Base-by-base conservation (phyloP, 352 stramenopile genomes). In the Globisporangium emineosum region DNA sequence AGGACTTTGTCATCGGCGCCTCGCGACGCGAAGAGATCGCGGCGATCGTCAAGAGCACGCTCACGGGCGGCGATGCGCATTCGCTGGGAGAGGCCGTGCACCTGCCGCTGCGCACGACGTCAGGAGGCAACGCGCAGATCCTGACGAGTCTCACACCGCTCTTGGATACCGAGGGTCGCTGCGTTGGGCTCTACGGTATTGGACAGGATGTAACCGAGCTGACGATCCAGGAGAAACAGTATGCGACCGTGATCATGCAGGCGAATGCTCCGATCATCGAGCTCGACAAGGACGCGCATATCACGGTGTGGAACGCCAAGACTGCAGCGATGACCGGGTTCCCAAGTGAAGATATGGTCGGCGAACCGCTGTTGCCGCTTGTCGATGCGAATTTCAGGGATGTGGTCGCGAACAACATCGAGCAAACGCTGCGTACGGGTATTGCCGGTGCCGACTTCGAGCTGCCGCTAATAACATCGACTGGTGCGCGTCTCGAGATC, bases 181-280 rank as follows among this genome's bases (percentile, higher is more conserved):
- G 77, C 59, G 55, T 78, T 3, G 79, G 79, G n/a, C 72, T 86
- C 19, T 87, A 86, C 47, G 79, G 78, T 60, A 82, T 89, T 27
- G 78, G 80, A 4, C 70, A 83, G 53, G 79, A 89, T 47, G 74
- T 86, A 52, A 87, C 79, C 27, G 68, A 86, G 67, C 76, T 73
- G 60, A 69, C 71, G 29, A 74, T 84, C 19, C 75, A 86, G 45
- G 77, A 88, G 62, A 71, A 74, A 40, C 79, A 92, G 65, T 89
- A 90, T 43, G 76, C 75, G 5, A 71, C 76, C 3, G 78, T 94
- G 17, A 85, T 94, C 70, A 90, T 89, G 71, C 79, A 87, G 51
- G 83, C 83, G 13, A 93, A 93, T 61, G 77, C 81, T 53, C 79
- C 84, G 2, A 93, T 93, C 30, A 88, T 94, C 60, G 86, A 89